phyloP scores from a whole-genome alignment of 1,284 basidiomycete species.

The Puccinia horiana region DNA sequence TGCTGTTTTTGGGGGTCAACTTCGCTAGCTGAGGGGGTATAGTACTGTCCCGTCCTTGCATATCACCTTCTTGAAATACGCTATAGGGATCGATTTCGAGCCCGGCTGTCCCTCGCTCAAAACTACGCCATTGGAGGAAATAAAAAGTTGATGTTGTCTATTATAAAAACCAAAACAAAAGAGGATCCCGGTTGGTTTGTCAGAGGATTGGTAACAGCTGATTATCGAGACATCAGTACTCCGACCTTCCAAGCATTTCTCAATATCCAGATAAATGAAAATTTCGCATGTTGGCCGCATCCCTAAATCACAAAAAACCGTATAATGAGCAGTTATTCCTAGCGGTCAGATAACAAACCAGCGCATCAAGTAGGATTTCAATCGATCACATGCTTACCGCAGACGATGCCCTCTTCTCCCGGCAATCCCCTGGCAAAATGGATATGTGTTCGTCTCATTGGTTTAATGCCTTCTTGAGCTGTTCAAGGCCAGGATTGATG shows the following conservation, averaged over 20 bases:
- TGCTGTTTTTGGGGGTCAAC: background rate
- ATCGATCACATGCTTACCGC: conserved; percentile 63
- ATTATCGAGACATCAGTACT: background rate
- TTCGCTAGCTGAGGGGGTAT: background rate
- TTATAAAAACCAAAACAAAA: background rate
- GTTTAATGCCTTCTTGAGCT: conserved; percentile 74
- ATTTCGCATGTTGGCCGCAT: conserved; percentile 37
- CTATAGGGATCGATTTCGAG: conserved; percentile 61
- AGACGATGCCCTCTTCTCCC: conserved; percentile 68
- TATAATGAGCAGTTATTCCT: background rate
- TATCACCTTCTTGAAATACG: conserved; percentile 68
- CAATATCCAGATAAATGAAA: conserved; percentile 44
- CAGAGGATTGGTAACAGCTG: background rate
- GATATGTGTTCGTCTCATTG: conserved; percentile 82
- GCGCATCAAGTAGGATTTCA: background rate
- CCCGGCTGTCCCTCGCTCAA: conserved; percentile 72
- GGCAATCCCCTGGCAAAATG: conserved; percentile 72
- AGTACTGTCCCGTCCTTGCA: conserved; percentile 13
- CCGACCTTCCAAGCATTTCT: conserved; percentile 41
- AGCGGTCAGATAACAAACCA: background rate
- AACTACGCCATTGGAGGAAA: conserved; percentile 80
- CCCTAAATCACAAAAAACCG: conserved; percentile 16
- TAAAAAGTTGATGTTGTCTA: conserved; percentile 70
- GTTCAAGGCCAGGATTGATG: background rate
- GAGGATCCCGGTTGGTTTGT: background rate